phyloP scores from a whole-genome alignment of 176 grass and related monocot species.

The Aegilops bicornis region DNA sequence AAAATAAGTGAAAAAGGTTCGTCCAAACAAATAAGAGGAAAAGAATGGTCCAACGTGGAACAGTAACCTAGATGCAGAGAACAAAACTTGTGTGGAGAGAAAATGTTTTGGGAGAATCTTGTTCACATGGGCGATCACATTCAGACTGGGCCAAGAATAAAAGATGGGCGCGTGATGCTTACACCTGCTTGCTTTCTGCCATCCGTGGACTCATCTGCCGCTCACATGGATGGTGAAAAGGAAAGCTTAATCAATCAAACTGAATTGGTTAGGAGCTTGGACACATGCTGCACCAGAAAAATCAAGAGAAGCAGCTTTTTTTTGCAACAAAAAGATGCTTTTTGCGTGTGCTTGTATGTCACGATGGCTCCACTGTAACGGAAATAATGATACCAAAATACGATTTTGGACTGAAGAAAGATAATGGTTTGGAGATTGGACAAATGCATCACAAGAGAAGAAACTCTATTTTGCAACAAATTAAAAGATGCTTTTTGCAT shows the following conservation, averaged over 20 bases:
- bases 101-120: conserved; percentile 39
- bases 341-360: neutral
- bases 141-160: conserved; percentile 42
- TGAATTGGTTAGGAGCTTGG: neutral
- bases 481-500: too few species aligned
- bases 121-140: conserved; percentile 37
- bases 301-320: neutral
- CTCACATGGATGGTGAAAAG: conserved; percentile 7
- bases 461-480: too few species aligned
- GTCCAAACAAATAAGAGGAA: too few species aligned
- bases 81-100: conserved; percentile 4
- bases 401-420: too few species aligned
- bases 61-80: conserved; percentile 18
- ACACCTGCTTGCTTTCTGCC: conserved; percentile 17
- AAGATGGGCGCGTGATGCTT: conserved; percentile 33
- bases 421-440: too few species aligned
- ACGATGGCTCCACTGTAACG: neutral
- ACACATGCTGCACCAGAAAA: neutral
- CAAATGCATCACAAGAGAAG: too few species aligned
- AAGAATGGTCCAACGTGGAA: neutral
- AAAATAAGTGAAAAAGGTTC: neutral
- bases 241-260: neutral
- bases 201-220: conserved; percentile 27
- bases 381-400: neutral
- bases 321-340: neutral